A percentile compares a stretch with the other conserved stretches of the same genome.
These are phyloP conservation scores for Diophrys appendiculata DNA, from an alignment of 73 alveolate genomes.

Conservation along the genomic window DNA sequence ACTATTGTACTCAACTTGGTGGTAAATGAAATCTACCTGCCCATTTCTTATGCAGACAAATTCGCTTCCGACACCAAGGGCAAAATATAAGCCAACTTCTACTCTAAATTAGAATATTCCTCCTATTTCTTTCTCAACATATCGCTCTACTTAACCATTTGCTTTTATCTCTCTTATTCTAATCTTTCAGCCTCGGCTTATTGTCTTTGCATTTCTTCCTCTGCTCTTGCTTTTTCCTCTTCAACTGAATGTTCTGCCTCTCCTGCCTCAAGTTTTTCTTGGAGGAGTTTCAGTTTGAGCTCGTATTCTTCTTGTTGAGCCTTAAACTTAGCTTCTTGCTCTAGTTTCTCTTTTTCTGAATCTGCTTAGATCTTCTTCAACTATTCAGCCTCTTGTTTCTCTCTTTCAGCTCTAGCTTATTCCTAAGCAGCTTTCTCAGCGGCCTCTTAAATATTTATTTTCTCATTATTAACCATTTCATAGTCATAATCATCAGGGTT, in stretches of 20 bases:
- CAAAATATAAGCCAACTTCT: slow-evolving; percentile 22
- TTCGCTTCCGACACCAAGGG: slow-evolving; percentile 76
- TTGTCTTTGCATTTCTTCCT: slow-evolving; percentile 23
- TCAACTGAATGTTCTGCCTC: slow-evolving; percentile 61
- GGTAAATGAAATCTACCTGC: slow-evolving; percentile 57
- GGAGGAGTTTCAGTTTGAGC: slow-evolving; percentile 48
- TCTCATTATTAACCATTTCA: slow-evolving; percentile 59
- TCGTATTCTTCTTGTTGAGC: slow-evolving; percentile 40
- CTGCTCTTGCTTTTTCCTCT: slow-evolving; percentile 43
- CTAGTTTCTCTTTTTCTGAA: slow-evolving; percentile 15
- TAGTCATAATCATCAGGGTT: slow-evolving; percentile 51
- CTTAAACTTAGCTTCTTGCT: slow-evolving; percentile 48
- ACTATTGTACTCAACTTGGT: slow-evolving; percentile 41
- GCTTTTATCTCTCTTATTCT: slow-evolving; percentile 8
- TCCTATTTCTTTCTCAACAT: slow-evolving; percentile 20
- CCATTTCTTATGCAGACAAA: slow-evolving; percentile 68
- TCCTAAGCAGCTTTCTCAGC: slow-evolving; percentile 24
- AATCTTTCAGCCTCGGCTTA: slow-evolving; percentile 3
- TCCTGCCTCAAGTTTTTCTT: slow-evolving; percentile 44
- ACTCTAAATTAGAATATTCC: slow-evolving; percentile 34
- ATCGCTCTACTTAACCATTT: slow-evolving; percentile 23
- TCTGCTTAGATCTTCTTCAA: not conserved
- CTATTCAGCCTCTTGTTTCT: not conserved
- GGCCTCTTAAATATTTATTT: not conserved
- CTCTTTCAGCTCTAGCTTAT: not conserved